Conservation (phyloP, 345 rosid genomes). For the Gossypium australe region DNA sequence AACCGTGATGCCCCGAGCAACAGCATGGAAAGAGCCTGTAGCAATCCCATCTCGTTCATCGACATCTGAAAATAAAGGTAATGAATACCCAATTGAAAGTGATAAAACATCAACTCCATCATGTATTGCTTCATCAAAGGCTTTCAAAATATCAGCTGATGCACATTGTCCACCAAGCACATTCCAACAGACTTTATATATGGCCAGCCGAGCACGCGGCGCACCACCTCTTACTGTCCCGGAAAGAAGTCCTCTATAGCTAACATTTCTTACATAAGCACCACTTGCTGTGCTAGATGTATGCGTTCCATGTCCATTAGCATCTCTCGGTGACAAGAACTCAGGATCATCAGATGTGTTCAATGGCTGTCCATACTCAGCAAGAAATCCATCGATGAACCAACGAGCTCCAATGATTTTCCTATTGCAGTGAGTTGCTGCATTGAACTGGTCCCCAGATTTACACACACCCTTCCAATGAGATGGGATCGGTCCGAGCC, state of each 20-base stretch:
- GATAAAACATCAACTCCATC: constrained; percentile 36
- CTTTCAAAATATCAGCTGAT: constrained; percentile 31
- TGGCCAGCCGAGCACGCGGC: constrained; percentile 37
- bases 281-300: constrained; percentile 51
- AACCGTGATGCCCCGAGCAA: constrained; percentile 28
- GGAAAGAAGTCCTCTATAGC: constrained; percentile 26
- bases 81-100: constrained; percentile 17
- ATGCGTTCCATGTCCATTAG: constrained; percentile 57
- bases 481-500: constrained; percentile 36
- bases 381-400: constrained; percentile 24
- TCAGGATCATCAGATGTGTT: constrained; percentile 15
- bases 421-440: constrained; percentile 30
- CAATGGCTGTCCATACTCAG: constrained; percentile 16
- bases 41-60: constrained; percentile 23
- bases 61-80: constrained; percentile 12
- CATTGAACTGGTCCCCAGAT: constrained; percentile 30
- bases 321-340: constrained; percentile 23
- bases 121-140: constrained; percentile 23
- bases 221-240: constrained; percentile 41
- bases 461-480: constrained; percentile 38
- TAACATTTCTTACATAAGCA: constrained; percentile 25
- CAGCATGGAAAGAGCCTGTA: constrained; percentile 32
- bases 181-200: constrained; percentile 35
- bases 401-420: constrained; percentile 33
- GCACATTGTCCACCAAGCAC: constrained; percentile 37